phyloP scores from a whole-genome alignment of 805 yeast species.

The Metschnikowia koreensis region DNA sequence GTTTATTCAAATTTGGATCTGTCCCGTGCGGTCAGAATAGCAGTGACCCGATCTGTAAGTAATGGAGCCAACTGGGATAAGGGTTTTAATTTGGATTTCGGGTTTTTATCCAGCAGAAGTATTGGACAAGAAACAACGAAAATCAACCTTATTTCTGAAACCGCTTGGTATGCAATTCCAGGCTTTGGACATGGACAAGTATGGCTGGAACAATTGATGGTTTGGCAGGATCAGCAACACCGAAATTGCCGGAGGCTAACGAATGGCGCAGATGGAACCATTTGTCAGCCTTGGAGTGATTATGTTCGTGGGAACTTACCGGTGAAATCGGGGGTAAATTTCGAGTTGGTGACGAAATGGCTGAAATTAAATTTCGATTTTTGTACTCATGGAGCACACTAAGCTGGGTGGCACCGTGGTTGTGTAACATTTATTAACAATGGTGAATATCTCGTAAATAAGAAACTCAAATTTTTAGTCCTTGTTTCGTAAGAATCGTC shows the following conservation, averaged over 20 bases:
- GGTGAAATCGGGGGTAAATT: background rate
- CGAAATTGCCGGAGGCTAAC: background rate
- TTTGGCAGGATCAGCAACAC: conserved; percentile 9
- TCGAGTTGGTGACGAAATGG: background rate
- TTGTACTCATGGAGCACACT: background rate
- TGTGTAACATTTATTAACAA: no score
- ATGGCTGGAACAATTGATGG: conserved; percentile 9
- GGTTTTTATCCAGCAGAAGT: background rate
- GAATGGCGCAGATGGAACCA: background rate
- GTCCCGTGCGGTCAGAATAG: background rate
- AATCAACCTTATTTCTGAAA: background rate
- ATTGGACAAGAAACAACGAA: background rate
- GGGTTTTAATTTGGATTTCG: background rate
- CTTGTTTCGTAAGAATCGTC: no score
- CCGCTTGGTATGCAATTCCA: background rate
- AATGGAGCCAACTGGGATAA: background rate
- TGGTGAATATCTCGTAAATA: no score
- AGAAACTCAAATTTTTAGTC: no score
- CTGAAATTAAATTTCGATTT: background rate
- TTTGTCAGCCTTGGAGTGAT: conserved; percentile 5
- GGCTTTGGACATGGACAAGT: conserved; percentile 5
- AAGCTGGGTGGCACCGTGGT: no score
- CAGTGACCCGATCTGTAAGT: background rate
- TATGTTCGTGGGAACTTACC: background rate
- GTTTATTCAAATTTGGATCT: background rate